Evolutionary conservation across 2,329 filamentous ascomycete genomes (phyloP).

Genomic region (Fusarium pilosicola): DNA sequence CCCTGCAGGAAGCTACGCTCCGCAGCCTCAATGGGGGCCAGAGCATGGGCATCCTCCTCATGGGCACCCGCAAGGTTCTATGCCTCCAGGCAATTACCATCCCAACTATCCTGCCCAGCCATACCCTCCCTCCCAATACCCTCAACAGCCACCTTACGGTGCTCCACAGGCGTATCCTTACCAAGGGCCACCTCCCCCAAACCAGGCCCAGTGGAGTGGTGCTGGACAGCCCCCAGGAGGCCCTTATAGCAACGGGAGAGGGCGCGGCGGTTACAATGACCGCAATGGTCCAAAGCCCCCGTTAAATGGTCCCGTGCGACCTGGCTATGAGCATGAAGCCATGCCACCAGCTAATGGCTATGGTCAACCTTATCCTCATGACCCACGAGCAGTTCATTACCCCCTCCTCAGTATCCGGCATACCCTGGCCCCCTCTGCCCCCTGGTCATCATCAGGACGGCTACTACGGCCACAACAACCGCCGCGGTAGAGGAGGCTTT

Average conservation of each 20-base stretch:
- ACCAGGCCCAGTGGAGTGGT: constrained; percentile 49
- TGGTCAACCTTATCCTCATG: constrained; percentile 53
- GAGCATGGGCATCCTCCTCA: constrained; percentile 55
- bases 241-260: constrained; percentile 52
- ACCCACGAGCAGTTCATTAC: constrained; percentile 51
- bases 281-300: constrained; percentile 52
- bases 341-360: constrained; percentile 51
- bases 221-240: constrained; percentile 49
- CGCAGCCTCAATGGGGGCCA: constrained; percentile 55
- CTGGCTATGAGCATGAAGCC: constrained; percentile 49
- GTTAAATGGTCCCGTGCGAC: constrained; percentile 48
- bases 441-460: constrained; percentile 49
- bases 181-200: constrained; percentile 49
- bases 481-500: constrained; percentile 50
- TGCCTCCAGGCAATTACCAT: constrained; percentile 66
- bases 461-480: constrained; percentile 49
- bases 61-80: constrained; percentile 58
- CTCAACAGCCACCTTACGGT: constrained; percentile 58
- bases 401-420: constrained; percentile 50
- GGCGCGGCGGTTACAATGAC: constrained; percentile 58
- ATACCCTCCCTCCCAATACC: constrained; percentile 56
- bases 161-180: constrained; percentile 54
- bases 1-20: constrained; percentile 50
- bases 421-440: constrained; percentile 55
- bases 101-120: constrained; percentile 67